These are phyloP conservation scores for Cystofilobasidium macerans DNA, from an alignment of 768 basidiomycete genomes.

Conservation along the genomic window DNA sequence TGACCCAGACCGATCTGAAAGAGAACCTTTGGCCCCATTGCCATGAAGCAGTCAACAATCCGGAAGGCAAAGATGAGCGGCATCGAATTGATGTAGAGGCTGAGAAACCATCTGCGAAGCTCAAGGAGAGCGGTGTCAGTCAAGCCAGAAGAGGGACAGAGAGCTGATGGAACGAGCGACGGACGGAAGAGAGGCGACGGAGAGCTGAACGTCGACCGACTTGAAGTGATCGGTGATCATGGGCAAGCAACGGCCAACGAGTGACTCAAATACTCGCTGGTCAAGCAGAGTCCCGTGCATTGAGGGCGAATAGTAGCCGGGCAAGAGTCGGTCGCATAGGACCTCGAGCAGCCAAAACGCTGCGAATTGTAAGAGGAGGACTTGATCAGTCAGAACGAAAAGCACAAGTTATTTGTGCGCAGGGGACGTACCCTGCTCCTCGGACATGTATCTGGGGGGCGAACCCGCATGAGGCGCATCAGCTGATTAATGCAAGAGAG, in stretches of 20 bases:
- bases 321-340: conserved; percentile 76
- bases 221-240: conserved; percentile 90
- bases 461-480: no score
- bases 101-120: conserved; percentile 67
- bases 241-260: conserved; percentile 77
- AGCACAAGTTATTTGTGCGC: no score
- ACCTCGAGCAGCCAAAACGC: conserved; percentile 95
- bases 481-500: neutral
- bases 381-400: no score
- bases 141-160: neutral
- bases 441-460: conserved; percentile 77
- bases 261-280: conserved; percentile 90
- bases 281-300: conserved; percentile 99
- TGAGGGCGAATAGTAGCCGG: conserved; percentile 47
- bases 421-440: conserved; percentile 47
- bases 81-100: conserved; percentile 66
- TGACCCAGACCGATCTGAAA: conserved; percentile 74
- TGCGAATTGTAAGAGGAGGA: conserved; percentile 44
- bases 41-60: conserved; percentile 94
- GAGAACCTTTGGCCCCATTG: conserved; percentile 96
- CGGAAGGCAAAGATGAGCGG: conserved; percentile 96
- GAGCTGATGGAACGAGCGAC: conserved; percentile 6
- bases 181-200: conserved; percentile 78
- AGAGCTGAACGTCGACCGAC: conserved; percentile 84
- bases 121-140: no score